These are phyloP conservation scores for Aethionema arabicum DNA, from an alignment of 345 rosid genomes.

Conservation along the genomic window DNA sequence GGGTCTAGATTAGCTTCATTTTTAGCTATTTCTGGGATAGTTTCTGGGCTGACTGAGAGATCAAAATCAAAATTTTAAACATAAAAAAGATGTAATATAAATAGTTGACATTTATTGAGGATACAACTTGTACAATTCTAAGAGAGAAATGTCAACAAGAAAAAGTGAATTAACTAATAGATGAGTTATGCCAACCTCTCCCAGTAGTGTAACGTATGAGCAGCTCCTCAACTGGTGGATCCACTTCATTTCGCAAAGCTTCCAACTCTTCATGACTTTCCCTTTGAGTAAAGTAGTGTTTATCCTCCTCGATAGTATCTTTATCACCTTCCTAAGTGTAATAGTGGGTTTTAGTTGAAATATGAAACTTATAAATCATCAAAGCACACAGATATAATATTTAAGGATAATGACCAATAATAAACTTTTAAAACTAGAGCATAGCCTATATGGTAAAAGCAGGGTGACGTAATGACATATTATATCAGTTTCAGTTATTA, in stretches of 20 bases:
- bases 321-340: conserved; percentile 94
- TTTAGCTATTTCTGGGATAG: conserved; percentile 48
- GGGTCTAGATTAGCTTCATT: conserved; percentile 34
- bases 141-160: background rate
- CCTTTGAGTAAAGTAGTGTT: conserved; percentile 72
- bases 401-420: background rate
- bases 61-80: conserved; percentile 15
- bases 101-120: conserved; percentile 12
- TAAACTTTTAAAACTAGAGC: conserved; percentile 10
- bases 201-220: conserved; percentile 60
- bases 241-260: conserved; percentile 75
- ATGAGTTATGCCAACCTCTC: conserved; percentile 48
- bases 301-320: conserved; percentile 92
- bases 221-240: conserved; percentile 86
- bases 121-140: conserved; percentile 7
- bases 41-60: conserved; percentile 49
- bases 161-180: conserved; percentile 1
- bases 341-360: conserved; percentile 29
- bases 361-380: conserved; percentile 15
- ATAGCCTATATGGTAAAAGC: conserved; percentile 20
- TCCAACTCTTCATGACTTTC: conserved; percentile 93
- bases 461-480: background rate
- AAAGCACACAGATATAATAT: conserved; percentile 4
- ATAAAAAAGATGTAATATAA: conserved; percentile 15
- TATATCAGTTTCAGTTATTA: conserved; percentile 11